A percentile compares a stretch with the other conserved stretches of the same genome.
Evolutionary conservation across 2,329 filamentous ascomycete species (phyloP).

Genomic region (Xylariaceae sp.): DNA sequence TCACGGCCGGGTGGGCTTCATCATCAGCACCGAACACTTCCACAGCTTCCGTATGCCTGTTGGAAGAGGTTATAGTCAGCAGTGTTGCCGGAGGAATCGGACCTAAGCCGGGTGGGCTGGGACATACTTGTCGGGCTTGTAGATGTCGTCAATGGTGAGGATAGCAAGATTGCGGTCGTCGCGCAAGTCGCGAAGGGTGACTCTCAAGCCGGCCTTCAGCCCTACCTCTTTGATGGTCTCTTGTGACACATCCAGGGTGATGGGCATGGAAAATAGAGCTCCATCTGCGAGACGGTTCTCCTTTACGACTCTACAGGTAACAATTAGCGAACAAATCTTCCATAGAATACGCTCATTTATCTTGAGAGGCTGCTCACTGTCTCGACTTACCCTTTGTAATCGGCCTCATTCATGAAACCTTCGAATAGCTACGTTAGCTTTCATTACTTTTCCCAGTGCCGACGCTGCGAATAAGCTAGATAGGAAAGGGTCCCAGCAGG

Average conservation of each 20-base stretch:
- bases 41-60: constrained; percentile 80
- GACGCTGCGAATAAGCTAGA: too few species aligned
- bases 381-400: constrained; percentile 76
- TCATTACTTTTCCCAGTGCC: constrained; percentile 8
- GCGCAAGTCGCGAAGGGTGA: constrained; percentile 90
- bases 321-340: constrained; percentile 3
- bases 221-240: constrained; percentile 69
- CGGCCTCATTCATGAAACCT: constrained; percentile 97
- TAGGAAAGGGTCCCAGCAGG: too few species aligned
- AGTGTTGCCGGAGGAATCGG: constrained; percentile 48
- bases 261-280: constrained; percentile 93
- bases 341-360: not conserved
- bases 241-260: constrained; percentile 82
- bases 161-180: constrained; percentile 97
- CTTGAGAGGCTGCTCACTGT: not conserved
- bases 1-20: constrained; percentile 85
- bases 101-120: constrained; percentile 29
- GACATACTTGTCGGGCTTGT: constrained; percentile 87
- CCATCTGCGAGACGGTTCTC: constrained; percentile 83
- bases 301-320: constrained; percentile 68
- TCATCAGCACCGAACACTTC: constrained; percentile 92
- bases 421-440: constrained; percentile 27
- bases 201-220: constrained; percentile 74
- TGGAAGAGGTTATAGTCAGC: constrained; percentile 16
- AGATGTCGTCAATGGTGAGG: constrained; percentile 91